Percentiles rank a stretch among this genome's conserved stretches.
phyloP scores from a whole-genome alignment of 768 basidiomycete genomes.

The Calvatia gigantea region DNA sequence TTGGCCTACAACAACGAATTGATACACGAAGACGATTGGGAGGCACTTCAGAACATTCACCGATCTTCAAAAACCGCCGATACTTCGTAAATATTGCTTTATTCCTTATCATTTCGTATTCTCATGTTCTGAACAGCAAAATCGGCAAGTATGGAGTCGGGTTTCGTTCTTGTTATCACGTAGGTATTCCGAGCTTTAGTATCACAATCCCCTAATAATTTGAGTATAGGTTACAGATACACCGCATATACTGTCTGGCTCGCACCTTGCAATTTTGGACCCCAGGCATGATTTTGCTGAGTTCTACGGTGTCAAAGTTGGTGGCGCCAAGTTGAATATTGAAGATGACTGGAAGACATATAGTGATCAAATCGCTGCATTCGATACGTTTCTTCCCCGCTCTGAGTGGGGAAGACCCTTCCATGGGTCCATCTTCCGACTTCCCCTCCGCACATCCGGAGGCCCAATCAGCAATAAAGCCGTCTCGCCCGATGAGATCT shows the following conservation, averaged over 20 bases:
- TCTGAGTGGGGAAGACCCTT: constrained; percentile 20
- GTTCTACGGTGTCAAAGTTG: constrained; percentile 15
- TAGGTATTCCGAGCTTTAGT: constrained; percentile 7
- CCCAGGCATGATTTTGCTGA: constrained; percentile 29
- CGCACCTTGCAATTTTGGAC: constrained; percentile 38
- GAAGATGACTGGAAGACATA: constrained; percentile 17
- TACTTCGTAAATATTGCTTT: constrained; percentile 14
- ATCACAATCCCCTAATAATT: neutral
- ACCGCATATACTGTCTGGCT: constrained; percentile 44
- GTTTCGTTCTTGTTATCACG: constrained; percentile 25
- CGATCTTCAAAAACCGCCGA: constrained; percentile 25
- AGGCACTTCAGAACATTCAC: constrained; percentile 32
- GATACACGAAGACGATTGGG: constrained; percentile 33
- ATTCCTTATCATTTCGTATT: neutral
- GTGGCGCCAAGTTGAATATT: constrained; percentile 30
- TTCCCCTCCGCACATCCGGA: constrained; percentile 35
- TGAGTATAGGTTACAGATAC: constrained; percentile 40
- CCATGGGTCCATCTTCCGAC: constrained; percentile 41
- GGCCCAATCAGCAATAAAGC: constrained; percentile 33
- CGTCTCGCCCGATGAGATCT: constrained; percentile 29
- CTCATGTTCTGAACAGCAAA: constrained; percentile 15
- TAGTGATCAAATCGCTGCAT: constrained; percentile 28
- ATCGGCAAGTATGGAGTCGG: constrained; percentile 26
- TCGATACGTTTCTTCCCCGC: constrained; percentile 22
- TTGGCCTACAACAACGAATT: constrained; percentile 33